These are phyloP conservation scores for Fusarium pseudonygamai DNA, from an alignment of 2,329 filamentous ascomycete species.

Conservation along the genomic window DNA sequence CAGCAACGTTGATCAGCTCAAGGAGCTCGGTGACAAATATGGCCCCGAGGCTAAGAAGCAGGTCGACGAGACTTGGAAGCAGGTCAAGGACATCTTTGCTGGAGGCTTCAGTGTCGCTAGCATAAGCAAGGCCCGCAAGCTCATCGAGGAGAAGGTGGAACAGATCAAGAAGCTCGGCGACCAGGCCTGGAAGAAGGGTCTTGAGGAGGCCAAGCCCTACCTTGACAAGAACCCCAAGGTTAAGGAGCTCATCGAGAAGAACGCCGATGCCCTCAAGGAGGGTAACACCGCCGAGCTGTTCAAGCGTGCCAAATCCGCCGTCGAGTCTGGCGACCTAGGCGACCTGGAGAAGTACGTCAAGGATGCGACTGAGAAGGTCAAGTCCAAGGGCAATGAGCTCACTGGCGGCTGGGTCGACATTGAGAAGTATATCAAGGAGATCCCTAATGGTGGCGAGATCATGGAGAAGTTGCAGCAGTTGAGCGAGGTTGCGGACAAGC, in stretches of 20 bases:
- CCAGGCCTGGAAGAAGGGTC: slow-evolving; percentile 75
- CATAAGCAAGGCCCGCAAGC: slow-evolving; percentile 64
- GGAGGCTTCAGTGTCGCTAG: slow-evolving; percentile 65
- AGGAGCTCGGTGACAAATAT: slow-evolving; percentile 73
- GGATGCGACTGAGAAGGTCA: slow-evolving; percentile 48
- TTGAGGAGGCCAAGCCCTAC: slow-evolving; percentile 76
- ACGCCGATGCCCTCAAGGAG: slow-evolving; percentile 72
- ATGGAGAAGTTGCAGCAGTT: slow-evolving; percentile 72
- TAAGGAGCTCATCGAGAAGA: slow-evolving; percentile 77
- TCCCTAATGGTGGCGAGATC: slow-evolving; percentile 72
- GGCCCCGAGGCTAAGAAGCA: slow-evolving; percentile 82
- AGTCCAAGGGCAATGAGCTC: slow-evolving; percentile 56
- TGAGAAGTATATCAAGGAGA: slow-evolving; percentile 71
- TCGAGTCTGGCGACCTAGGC: slow-evolving; percentile 67
- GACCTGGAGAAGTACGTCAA: slow-evolving; percentile 51
- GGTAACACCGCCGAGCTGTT: slow-evolving; percentile 73
- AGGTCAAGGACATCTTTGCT: slow-evolving; percentile 71
- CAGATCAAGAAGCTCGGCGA: slow-evolving; percentile 74
- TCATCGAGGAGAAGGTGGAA: slow-evolving; percentile 76
- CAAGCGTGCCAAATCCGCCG: slow-evolving; percentile 68
- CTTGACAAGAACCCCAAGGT: slow-evolving; percentile 81
- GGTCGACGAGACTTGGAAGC: slow-evolving; percentile 74
- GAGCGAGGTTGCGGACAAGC: slow-evolving; percentile 71
- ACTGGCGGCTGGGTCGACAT: slow-evolving; percentile 58
- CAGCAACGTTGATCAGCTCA: slow-evolving; percentile 72